Percentiles rank a stretch among this genome's conserved stretches.
phyloP scores from a whole-genome alignment of 345 rosid species.

The Adansonia digitata region DNA sequence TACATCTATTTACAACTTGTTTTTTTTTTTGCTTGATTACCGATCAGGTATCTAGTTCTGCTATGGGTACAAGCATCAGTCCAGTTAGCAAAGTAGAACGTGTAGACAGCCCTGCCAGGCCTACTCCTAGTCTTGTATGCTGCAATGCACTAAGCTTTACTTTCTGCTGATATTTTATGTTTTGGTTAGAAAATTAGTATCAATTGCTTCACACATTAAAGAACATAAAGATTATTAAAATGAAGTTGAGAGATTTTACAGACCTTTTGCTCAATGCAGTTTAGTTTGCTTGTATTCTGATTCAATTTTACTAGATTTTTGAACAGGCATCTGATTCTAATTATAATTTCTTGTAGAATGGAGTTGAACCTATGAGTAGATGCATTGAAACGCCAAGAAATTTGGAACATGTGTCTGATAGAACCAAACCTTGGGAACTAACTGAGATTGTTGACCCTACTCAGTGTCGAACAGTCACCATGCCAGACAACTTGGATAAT shows the following conservation, averaged over 20 bases:
- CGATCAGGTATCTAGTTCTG: constrained; percentile 38
- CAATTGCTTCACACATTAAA: neutral
- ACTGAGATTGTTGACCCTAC: constrained; percentile 23
- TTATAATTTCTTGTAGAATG: constrained; percentile 17
- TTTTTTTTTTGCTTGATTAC: constrained; percentile 2
- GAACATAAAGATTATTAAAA: neutral
- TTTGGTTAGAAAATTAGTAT: neutral
- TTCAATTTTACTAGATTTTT: neutral
- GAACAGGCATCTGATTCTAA: constrained; percentile 7
- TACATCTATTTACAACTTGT: constrained; percentile 1
- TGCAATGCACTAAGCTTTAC: constrained; percentile 1
- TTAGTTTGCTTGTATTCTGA: neutral
- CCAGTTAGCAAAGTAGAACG: constrained; percentile 46
- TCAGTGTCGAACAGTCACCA: constrained; percentile 21
- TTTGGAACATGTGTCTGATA: constrained; percentile 22
- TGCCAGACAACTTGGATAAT: constrained; percentile 18
- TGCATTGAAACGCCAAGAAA: constrained; percentile 22
- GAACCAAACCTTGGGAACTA: constrained; percentile 26
- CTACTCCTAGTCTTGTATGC: constrained; percentile 33
- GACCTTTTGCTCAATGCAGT: neutral
- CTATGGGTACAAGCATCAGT: constrained; percentile 31
- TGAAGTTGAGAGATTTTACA: neutral
- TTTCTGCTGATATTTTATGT: constrained; percentile 1
- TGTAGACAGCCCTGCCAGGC: constrained; percentile 47
- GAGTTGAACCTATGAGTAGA: constrained; percentile 19